These are phyloP conservation scores for Phoenix dactylifera DNA, from an alignment of 176 grass and related monocot genomes.

Conservation along the genomic window DNA sequence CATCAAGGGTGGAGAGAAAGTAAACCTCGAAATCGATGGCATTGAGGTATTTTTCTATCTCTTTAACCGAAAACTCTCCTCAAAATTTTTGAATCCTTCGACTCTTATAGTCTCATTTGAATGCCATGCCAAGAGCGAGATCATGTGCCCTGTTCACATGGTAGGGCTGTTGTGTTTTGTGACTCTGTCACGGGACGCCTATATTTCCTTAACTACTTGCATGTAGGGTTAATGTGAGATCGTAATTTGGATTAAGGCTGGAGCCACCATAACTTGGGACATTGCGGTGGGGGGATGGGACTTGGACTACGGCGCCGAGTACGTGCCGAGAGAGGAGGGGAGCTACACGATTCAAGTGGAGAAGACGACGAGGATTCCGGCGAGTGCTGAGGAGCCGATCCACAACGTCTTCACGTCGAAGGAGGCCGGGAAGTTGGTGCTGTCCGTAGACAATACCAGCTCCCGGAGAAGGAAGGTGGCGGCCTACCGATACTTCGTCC, in stretches of 20 bases:
- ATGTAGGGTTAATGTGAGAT: background rate
- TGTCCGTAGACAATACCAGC: conserved; percentile 75
- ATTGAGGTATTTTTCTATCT: conserved; percentile 51
- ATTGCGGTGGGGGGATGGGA: conserved; percentile 86
- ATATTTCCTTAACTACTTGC: too few species aligned
- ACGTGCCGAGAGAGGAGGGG: conserved; percentile 51
- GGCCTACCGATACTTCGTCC: conserved; percentile 82
- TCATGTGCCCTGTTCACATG: too few species aligned
- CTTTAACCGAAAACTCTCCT: too few species aligned
- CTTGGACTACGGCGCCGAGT: conserved; percentile 88
- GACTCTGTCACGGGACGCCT: too few species aligned
- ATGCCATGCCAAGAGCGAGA: too few species aligned
- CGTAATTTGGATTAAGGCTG: conserved; percentile 44
- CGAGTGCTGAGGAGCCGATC: conserved; percentile 51
- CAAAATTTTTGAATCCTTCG: too few species aligned
- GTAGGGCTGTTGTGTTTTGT: too few species aligned
- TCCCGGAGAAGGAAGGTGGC: conserved; percentile 89
- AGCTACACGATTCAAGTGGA: conserved; percentile 82
- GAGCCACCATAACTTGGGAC: conserved; percentile 87
- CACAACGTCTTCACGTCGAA: conserved; percentile 69
- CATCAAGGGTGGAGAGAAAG: conserved; percentile 88
- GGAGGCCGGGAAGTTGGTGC: conserved; percentile 86
- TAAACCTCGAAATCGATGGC: conserved; percentile 96
- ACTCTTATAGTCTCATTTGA: too few species aligned
- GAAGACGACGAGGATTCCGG: conserved; percentile 50